A percentile compares a stretch with the other conserved stretches of the same genome.
Conservation (phyloP, 176 grass and related monocot genomes). For the Lolium multiflorum region DNA sequence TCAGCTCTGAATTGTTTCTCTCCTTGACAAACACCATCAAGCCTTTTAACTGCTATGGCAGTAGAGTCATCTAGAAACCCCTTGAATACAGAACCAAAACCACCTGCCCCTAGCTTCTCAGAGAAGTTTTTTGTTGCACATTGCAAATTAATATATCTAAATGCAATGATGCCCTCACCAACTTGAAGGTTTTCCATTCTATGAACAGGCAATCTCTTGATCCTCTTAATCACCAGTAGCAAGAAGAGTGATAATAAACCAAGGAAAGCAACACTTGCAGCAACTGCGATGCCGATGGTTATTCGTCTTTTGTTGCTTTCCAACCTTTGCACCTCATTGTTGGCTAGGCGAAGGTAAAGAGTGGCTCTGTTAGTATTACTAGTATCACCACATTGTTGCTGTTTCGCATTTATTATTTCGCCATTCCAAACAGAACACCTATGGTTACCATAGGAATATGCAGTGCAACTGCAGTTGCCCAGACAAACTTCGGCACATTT, state of each 20-base stretch:
- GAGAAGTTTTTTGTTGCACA: slow-evolving; percentile 64
- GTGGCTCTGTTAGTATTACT: slow-evolving; percentile 38
- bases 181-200: slow-evolving; percentile 24
- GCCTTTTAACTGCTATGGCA: slow-evolving; percentile 68
- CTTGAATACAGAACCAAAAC: slow-evolving; percentile 78
- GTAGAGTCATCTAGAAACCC: slow-evolving; percentile 48
- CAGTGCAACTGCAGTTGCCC: slow-evolving; percentile 60
- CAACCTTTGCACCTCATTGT: slow-evolving; percentile 36
- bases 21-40: slow-evolving; percentile 53
- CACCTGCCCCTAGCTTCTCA: slow-evolving; percentile 56
- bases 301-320: neutral
- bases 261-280: slow-evolving; percentile 23
- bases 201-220: neutral
- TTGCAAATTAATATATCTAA: slow-evolving; percentile 55
- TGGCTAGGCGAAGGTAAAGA: slow-evolving; percentile 57
- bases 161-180: slow-evolving; percentile 31
- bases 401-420: slow-evolving; percentile 60
- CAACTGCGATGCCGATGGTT: neutral
- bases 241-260: slow-evolving; percentile 23
- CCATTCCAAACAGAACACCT: slow-evolving; percentile 54
- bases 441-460: slow-evolving; percentile 50
- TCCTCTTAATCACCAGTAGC: slow-evolving; percentile 26
- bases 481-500: slow-evolving; percentile 49
- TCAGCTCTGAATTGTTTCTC: slow-evolving; percentile 74
- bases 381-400: slow-evolving; percentile 34